Evolutionary conservation across 352 stramenopile genomes (phyloP), one percentile per base, ranked within the genome.

Genomic region (Pythium volutum): DNA sequence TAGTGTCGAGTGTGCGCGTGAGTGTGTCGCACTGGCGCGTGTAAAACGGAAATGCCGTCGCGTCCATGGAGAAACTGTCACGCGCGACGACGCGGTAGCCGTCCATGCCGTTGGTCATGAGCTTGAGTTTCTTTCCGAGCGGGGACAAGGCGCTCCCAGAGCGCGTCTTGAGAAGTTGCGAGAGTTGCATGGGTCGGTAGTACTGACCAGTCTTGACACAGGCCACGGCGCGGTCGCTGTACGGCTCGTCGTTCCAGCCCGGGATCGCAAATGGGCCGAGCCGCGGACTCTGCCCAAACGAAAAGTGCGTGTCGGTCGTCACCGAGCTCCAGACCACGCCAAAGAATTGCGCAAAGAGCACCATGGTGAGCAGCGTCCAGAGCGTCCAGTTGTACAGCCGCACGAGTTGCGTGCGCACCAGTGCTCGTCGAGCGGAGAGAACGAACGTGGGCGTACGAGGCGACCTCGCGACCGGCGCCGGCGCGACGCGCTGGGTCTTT

Each of bases 181-280:
- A 47, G 3, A 74, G 63, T n/a, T 79, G 63, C 6, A 75, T 43
- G 0, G 77, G 69, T 8, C 57, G 47, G 48, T 71, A 81, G 0
- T 51, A 38, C 5, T 51, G 43, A 0, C 63, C 67, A 0, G 55
- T 27, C 11, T 48, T 31, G 0, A 69, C 43, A 26, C 75, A 86
- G 5, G 66, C 66, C n/a, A 84, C 56, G 4, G 60, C 55, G 10
- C 77, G 76, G 48, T 83, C 76, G 4, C 66, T 38, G 48, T 76
- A 84, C 3, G 70, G 77, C 10, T 74, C 60, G 29, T 87, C 77
- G 58, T 79, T 87, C 3, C 34, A 42, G 3, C 77, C 74, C 4
- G 55, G 33, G 15, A 81, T 53, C 2, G 41, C 18, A 39, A 46
- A 52, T n/a, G 25, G 31, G 38, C 55, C 55, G 0, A 34, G 12